Conservation (phyloP, 495 filamentous ascomycete genomes). For the Daldinia vernicosa region DNA sequence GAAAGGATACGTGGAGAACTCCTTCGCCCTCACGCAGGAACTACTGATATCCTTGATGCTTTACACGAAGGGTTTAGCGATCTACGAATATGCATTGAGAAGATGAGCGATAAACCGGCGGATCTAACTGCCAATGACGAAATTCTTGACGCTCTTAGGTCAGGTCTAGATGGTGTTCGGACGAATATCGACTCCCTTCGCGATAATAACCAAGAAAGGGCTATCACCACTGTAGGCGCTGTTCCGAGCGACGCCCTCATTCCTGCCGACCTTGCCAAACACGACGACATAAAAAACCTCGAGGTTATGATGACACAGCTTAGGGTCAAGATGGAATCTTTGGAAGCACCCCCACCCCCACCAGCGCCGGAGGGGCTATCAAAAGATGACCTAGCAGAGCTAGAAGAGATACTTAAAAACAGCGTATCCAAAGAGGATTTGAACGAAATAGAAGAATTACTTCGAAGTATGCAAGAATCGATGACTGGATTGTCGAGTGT, state of each 20-base stretch:
- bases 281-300: conserved; percentile 81
- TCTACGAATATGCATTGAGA: conserved; percentile 78
- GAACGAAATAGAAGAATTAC: conserved; percentile 62
- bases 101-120: conserved; percentile 76
- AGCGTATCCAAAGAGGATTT: conserved; percentile 67
- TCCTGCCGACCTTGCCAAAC: conserved; percentile 58
- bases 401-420: conserved; percentile 53
- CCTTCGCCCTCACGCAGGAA: conserved; percentile 62
- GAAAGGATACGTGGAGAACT: conserved; percentile 74
- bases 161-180: conserved; percentile 75
- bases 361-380: conserved; percentile 47
- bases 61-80: conserved; percentile 82
- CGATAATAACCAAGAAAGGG: conserved; percentile 60
- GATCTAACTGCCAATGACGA: conserved; percentile 84
- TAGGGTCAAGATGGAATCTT: conserved; percentile 81
- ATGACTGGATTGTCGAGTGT: conserved; percentile 44
- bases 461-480: conserved; percentile 49
- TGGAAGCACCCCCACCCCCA: conserved; percentile 68
- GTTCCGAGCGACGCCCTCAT: conserved; percentile 46
- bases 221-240: conserved; percentile 63
- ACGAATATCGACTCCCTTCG: conserved; percentile 82
- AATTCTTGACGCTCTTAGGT: conserved; percentile 84
- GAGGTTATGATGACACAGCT: conserved; percentile 84
- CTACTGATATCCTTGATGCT: conserved; percentile 80
- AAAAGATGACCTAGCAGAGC: conserved; percentile 54